Percentiles rank a stretch among this genome's conserved stretches.
Conservation (phyloP, 2,329 filamentous ascomycete genomes). For the Nothopassalora personata region DNA sequence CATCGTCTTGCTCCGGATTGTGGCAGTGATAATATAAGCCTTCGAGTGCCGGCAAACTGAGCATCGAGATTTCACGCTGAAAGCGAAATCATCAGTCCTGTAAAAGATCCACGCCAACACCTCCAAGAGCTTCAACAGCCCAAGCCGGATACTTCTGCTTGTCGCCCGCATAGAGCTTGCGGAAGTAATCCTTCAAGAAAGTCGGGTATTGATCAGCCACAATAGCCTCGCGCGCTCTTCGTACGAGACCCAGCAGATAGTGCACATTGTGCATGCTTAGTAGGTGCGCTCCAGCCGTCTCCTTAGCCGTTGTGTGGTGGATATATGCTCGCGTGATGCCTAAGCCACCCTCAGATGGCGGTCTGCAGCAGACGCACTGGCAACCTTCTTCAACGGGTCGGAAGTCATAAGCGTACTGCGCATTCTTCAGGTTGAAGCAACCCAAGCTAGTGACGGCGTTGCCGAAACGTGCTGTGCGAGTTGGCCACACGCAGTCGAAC, state of each 20-base stretch:
- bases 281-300: conserved; percentile 82
- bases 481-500: conserved; percentile 99
- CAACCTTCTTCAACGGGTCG: conserved; percentile 77
- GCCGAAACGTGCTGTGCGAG: conserved; percentile 88
- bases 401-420: conserved; percentile 72
- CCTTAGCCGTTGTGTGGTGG: conserved; percentile 86
- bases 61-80: not conserved
- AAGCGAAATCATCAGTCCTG: not conserved
- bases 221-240: conserved; percentile 59
- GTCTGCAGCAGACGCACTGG: conserved; percentile 70
- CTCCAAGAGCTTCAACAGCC: conserved; percentile 72
- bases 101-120: conserved; percentile 74
- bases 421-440: conserved; percentile 77
- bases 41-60: not conserved
- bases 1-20: not conserved
- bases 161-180: conserved; percentile 59
- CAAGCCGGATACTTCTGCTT: conserved; percentile 68
- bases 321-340: conserved; percentile 85
- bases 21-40: too few relatives aligned
- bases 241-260: conserved; percentile 84
- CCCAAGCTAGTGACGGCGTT: conserved; percentile 82
- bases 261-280: conserved; percentile 95
- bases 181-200: conserved; percentile 76
- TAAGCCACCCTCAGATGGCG: conserved; percentile 59
- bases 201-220: conserved; percentile 57